phyloP scores from a whole-genome alignment of 345 rosid genomes.

The Mallotus nudiflorus region DNA sequence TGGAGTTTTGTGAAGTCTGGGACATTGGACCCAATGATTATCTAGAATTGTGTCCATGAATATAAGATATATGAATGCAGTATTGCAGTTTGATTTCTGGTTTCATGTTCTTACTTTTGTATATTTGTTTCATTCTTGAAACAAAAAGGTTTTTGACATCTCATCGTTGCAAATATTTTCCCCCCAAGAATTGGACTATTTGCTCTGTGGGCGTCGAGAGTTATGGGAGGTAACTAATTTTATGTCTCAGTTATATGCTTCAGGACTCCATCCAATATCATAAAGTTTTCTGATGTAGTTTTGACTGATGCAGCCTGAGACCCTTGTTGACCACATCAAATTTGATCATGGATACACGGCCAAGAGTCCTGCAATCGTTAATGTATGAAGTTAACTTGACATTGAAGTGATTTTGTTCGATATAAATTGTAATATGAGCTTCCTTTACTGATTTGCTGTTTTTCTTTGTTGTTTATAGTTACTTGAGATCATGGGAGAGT shows the following conservation, averaged over 20 bases:
- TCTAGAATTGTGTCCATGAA: neutral
- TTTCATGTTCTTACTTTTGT: neutral
- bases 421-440: neutral
- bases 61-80: neutral
- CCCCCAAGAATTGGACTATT: slow-evolving; percentile 82
- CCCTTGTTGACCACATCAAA: slow-evolving; percentile 90
- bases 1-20: neutral
- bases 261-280: slow-evolving; percentile 1
- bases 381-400: slow-evolving; percentile 43
- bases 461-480: slow-evolving; percentile 46
- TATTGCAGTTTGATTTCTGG: neutral
- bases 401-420: neutral
- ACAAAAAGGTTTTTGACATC: slow-evolving; percentile 84
- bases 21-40: neutral
- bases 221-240: slow-evolving; percentile 77
- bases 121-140: neutral
- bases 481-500: slow-evolving; percentile 96
- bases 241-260: neutral
- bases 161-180: slow-evolving; percentile 89
- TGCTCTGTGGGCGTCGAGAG: slow-evolving; percentile 97
- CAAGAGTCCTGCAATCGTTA: slow-evolving; percentile 85
- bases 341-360: slow-evolving; percentile 99
- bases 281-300: slow-evolving; percentile 3
- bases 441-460: neutral
- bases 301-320: slow-evolving; percentile 59